These are phyloP conservation scores for Picochlorum costavermella DNA, from an alignment of 139 green algal genomes.

Conservation along the genomic window DNA sequence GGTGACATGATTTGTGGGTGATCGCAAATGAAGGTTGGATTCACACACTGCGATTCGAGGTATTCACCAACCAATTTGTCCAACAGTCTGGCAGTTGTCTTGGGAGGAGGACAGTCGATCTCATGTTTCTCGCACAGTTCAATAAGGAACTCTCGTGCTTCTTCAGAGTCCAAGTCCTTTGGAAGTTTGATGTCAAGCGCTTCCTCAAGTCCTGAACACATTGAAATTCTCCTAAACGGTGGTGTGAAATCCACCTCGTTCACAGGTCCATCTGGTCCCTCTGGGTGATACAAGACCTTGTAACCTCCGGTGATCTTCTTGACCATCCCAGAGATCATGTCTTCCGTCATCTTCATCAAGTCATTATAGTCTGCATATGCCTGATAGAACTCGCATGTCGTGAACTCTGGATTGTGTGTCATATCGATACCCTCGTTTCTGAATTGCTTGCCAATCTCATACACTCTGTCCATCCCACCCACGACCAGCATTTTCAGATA, in stretches of 20 bases:
- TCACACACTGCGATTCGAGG: constrained; percentile 86
- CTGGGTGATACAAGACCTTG: constrained; percentile 89
- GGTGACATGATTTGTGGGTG: constrained; percentile 98
- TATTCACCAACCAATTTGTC: constrained; percentile 99
- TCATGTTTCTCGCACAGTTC: constrained; percentile 59
- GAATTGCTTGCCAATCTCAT: constrained; percentile 76
- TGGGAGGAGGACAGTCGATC: constrained; percentile 75
- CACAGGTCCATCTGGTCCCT: constrained; percentile 70
- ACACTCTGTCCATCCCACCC: constrained; percentile 94
- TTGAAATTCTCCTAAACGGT: constrained; percentile 71
- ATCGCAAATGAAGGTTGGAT: constrained; percentile 98
- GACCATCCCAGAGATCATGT: constrained; percentile 89
- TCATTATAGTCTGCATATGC: constrained; percentile 98
- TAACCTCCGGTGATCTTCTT: constrained; percentile 80
- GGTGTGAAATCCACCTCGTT: constrained; percentile 97
- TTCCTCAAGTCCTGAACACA: constrained; percentile 75
- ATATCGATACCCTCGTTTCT: constrained; percentile 97
- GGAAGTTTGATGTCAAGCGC: constrained; percentile 60
- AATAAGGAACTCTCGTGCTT: constrained; percentile 50
- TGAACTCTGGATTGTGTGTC: constrained; percentile 99
- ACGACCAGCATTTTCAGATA: constrained; percentile 99
- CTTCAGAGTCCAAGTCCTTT: constrained; percentile 59
- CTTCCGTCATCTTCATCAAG: constrained; percentile 93
- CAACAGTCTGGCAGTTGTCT: constrained; percentile 87
- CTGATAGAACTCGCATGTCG: constrained; percentile 97